Evolutionary conservation across 345 rosid species (phyloP).

Genomic region (Hibiscus syriacus): DNA sequence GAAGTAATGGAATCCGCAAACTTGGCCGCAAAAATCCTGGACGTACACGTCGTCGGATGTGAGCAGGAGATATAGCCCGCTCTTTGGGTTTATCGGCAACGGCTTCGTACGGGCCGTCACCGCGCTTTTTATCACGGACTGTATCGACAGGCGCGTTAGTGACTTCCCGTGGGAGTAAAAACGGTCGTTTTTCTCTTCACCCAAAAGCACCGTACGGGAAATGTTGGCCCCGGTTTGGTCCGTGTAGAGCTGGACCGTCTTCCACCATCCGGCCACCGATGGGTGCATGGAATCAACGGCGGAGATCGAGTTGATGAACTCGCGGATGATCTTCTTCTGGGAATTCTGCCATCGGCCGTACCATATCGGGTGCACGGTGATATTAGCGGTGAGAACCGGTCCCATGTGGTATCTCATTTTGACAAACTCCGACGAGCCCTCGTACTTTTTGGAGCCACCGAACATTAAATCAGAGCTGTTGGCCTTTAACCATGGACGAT

Average conservation of each 20-base stretch:
- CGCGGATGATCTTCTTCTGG: slow-evolving; percentile 81
- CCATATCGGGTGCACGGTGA: slow-evolving; percentile 88
- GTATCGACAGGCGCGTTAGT: slow-evolving; percentile 69
- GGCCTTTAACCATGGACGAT: slow-evolving; percentile 64
- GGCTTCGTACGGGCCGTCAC: slow-evolving; percentile 62
- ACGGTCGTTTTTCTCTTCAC: slow-evolving; percentile 82
- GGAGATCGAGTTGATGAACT: slow-evolving; percentile 77
- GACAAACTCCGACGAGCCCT: slow-evolving; percentile 91
- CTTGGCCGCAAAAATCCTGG: slow-evolving; percentile 89
- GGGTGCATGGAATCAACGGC: slow-evolving; percentile 46
- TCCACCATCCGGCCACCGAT: slow-evolving; percentile 94
- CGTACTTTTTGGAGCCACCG: slow-evolving; percentile 63
- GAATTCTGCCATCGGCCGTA: slow-evolving; percentile 72
- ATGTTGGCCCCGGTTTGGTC: slow-evolving; percentile 77
- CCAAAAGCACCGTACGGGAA: slow-evolving; percentile 48
- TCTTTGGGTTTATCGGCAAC: slow-evolving; percentile 57
- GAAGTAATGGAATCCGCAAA: slow-evolving; percentile 94
- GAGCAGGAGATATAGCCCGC: slow-evolving; percentile 73
- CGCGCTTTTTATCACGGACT: slow-evolving; percentile 78
- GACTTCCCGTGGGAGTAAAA: slow-evolving; percentile 87
- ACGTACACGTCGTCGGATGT: slow-evolving; percentile 90
- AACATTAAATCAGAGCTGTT: slow-evolving; percentile 45
- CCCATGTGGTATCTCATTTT: slow-evolving; percentile 91
- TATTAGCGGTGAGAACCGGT: slow-evolving; percentile 78
- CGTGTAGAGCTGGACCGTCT: slow-evolving; percentile 72